Base-by-base conservation (phyloP, 2,329 filamentous ascomycete genomes). In the Gliomastix tumulicola region DNA sequence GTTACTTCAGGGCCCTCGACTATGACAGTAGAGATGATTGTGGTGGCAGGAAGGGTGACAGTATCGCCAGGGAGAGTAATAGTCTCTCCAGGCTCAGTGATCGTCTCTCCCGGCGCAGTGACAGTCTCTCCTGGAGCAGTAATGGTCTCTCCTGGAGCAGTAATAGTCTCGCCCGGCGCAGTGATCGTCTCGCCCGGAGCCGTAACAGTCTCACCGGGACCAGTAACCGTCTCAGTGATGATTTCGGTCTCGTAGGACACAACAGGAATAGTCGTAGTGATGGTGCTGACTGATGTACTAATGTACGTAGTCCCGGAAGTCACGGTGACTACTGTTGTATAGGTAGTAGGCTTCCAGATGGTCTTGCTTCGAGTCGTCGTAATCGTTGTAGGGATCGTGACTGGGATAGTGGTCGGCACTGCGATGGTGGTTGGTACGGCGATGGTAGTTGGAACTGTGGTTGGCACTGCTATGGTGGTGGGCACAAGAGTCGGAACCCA, bases 11-110 rank as follows among this genome's bases (percentile, higher is more conserved):
- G 49, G 5, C 49, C 41, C 2, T 46, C 46, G 16, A 49, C 46
- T 5, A 57, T 57, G 19, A 60, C 39, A 4, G 58, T 57, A 1
- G 57, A 56, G 3, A 56, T 49, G 11, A 60, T 32, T 1, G 56
- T 61, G 16, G 47, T 44, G 4, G 46, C 51, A 17, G 53, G 51
- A 2, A 51, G 32, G 16, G 47, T 53, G 5, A 45, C 44, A 1
- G 47, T 40, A 27, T 41, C 33, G 6, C 43, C 42, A 9, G 50
- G 48, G 1, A 42, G 21, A 6, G 48, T 49, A 4, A 49, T 32
- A 3, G 42, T 42, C 18, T 37, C 20, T 2, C 32, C 41, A 3
- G 43, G 43, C 4, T 23, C 27, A 18, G 44, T 48, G 13, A 46
- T 31, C 3, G 44, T 48, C 10, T 39, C 36, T 3, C 32, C 37